Evolutionary conservation across 768 basidiomycete genomes (phyloP), one percentile per base, ranked within the genome.

Genomic region (Dioszegia hungarica): DNA sequence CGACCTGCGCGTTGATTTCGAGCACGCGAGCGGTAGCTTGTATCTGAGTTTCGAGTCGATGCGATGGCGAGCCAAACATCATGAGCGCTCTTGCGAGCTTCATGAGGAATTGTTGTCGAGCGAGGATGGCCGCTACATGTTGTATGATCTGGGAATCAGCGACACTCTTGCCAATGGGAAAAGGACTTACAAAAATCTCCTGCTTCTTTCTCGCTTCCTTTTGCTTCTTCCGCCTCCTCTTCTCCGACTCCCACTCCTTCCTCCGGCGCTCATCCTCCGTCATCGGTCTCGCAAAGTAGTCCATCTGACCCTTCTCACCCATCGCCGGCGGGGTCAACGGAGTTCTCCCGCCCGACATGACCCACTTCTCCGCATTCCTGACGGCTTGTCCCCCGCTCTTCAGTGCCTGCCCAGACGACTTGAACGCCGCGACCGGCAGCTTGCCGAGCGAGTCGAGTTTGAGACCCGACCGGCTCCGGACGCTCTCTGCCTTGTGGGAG

Each of bases 11-110:
- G 73, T 90, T 85, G 53, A 95, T 84, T 67, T 92, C 90, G 17
- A 97, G 84, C 50, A 92, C 90, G 15, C 85, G 82, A 0, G 92
- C 89, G 8, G 89, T 89, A 10, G 91, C 87, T 29, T 87, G 81
- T 36, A 97, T 84, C 73, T 95, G 92, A 2, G 90, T 86, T 76
- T 94, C 91, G 58, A 97, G 88, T 29, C 93, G 85, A 77, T 97
- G 93, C 22, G 89, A 90, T 0, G 91, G 90, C 17, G 91, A 89
- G 4, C 91, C 90, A 69, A 89, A 93, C 78, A 85, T 85, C 88
- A 97, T 92, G 37, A 95, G 80, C 17, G 89, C 85, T 59, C 86
- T 83, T 15, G 90, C 89, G 25, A 95, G 82, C 70, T 85, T 89
- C 72, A 91, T 82, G 31, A 95, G 77, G 77, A 94, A 97, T 54